These are phyloP conservation scores for Trametes elegans DNA, from an alignment of 768 basidiomycete genomes.

Conservation along the genomic window DNA sequence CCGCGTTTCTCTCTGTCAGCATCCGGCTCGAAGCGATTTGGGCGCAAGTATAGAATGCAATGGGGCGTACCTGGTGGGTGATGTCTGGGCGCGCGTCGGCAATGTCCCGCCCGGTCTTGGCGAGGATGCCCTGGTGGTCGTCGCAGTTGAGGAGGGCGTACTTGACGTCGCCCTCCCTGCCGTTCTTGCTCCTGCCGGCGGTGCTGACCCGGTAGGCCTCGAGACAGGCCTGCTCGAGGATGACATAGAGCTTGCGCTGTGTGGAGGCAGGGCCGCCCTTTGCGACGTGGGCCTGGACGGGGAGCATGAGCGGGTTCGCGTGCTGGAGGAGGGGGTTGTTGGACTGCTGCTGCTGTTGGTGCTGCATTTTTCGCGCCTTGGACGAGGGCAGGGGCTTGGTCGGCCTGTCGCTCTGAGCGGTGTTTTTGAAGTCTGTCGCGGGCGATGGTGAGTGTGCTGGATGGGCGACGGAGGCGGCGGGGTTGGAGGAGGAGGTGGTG, in stretches of 20 bases:
- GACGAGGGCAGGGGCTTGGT: conserved; percentile 58
- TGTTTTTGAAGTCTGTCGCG: conserved; percentile 22
- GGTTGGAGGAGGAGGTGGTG: conserved; percentile 12
- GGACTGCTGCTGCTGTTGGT: conserved; percentile 31
- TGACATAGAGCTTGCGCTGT: conserved; percentile 78
- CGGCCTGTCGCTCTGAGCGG: conserved; percentile 42
- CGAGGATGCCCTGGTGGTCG: conserved; percentile 97
- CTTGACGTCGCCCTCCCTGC: conserved; percentile 76
- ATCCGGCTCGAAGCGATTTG: background rate
- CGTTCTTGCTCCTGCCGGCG: conserved; percentile 48
- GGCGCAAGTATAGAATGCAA: background rate
- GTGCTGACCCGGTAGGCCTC: conserved; percentile 89
- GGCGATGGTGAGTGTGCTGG: no score
- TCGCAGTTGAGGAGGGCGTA: conserved; percentile 98
- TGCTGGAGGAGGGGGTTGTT: conserved; percentile 47
- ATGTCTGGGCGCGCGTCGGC: conserved; percentile 99
- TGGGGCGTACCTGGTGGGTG: conserved; percentile 83
- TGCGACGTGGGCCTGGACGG: conserved; percentile 77
- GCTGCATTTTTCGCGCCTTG: conserved; percentile 53
- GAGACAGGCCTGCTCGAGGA: conserved; percentile 92
- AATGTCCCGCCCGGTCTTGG: conserved; percentile 96
- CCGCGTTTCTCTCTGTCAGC: background rate
- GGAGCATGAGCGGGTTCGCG: conserved; percentile 78
- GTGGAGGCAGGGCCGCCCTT: conserved; percentile 44
- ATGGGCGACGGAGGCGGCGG: conserved; percentile 23